A percentile compares a stretch with the other conserved stretches of the same genome.
Evolutionary conservation across 2,329 filamentous ascomycete species (phyloP).

Genomic region (Diplodia sapinea): DNA sequence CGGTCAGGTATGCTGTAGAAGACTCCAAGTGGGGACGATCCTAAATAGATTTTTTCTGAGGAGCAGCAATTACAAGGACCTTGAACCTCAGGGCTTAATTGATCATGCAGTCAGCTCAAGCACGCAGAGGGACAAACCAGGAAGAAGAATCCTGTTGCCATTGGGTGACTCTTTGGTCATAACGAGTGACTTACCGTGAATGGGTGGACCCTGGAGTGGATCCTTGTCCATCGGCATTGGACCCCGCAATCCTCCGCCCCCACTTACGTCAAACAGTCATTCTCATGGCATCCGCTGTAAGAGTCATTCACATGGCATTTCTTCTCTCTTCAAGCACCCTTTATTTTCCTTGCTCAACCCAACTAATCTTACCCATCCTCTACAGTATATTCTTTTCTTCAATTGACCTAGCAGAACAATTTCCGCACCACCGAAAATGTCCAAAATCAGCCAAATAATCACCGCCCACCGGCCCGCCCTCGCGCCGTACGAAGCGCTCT

Average conservation of each 20-base stretch:
- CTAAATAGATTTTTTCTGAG: constrained; percentile 37
- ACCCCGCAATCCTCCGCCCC: constrained; percentile 6
- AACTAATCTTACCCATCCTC: background rate
- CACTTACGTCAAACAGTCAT: constrained; percentile 4
- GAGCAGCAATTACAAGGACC: background rate
- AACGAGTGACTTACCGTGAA: background rate
- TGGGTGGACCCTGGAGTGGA: background rate
- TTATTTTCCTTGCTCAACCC: background rate
- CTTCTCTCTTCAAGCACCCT: background rate
- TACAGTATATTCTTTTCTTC: background rate
- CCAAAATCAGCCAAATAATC: constrained; percentile 31
- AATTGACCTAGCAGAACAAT: background rate
- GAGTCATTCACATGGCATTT: background rate
- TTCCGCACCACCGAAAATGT: background rate
- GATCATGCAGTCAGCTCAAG: background rate
- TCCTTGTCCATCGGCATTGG: background rate
- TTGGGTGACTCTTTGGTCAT: background rate
- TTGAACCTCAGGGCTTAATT: background rate
- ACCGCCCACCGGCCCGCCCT: constrained; percentile 39
- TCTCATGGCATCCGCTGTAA: background rate
- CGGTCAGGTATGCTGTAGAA: constrained; percentile 76
- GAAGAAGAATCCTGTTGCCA: too few species aligned
- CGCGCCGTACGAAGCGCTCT: constrained; percentile 43
- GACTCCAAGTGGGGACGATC: constrained; percentile 47
- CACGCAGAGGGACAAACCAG: background rate